Evolutionary conservation across 257 asterid species (phyloP).

Genomic region (Plantago major): DNA sequence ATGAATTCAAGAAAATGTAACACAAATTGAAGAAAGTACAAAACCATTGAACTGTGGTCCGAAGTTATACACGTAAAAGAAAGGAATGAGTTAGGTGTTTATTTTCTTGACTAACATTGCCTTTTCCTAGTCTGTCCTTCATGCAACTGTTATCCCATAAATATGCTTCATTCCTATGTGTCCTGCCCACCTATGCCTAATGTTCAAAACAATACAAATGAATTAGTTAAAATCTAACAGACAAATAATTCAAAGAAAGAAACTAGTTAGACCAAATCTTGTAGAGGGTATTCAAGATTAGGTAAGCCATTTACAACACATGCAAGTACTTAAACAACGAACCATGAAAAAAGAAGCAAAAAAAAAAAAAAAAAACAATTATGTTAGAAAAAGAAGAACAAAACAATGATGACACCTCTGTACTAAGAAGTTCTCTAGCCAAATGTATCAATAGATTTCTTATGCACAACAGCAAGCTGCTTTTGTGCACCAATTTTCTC

Average conservation of each 20-base stretch:
- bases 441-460: slow-evolving; percentile 90
- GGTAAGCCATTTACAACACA: neutral
- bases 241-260: neutral
- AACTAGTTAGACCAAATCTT: neutral
- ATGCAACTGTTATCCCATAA: slow-evolving; percentile 46
- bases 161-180: slow-evolving; percentile 45
- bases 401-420: slow-evolving; percentile 64
- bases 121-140: slow-evolving; percentile 51
- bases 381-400: slow-evolving; percentile 1
- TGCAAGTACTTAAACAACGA: neutral
- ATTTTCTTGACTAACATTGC: slow-evolving; percentile 36
- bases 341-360: neutral
- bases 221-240: neutral
- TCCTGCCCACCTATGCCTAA: slow-evolving; percentile 31
- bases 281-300: neutral
- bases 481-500: slow-evolving; percentile 37
- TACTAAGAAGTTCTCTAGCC: slow-evolving; percentile 98
- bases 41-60: neutral
- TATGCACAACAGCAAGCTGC: slow-evolving; percentile 52
- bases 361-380: neutral
- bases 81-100: slow-evolving; percentile 13
- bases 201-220: neutral
- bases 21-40: neutral
- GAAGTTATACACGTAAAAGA: slow-evolving; percentile 18
- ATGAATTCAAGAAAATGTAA: slow-evolving; percentile 19